Evolutionary conservation across 768 basidiomycete species (phyloP).

Genomic region (Boletus coccyginus): DNA sequence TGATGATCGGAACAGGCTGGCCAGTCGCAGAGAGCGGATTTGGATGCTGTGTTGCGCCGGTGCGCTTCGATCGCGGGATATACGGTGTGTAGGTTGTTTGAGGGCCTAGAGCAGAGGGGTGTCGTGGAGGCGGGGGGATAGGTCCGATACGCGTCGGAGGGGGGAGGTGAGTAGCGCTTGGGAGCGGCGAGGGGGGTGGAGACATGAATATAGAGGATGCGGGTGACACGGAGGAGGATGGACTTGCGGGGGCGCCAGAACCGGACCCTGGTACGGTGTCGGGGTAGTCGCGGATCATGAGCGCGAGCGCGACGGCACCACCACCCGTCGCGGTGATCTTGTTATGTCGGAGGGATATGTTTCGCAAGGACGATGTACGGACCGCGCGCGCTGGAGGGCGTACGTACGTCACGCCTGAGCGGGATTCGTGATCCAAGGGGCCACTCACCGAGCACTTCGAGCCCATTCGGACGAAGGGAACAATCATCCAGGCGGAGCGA

Average conservation of each 20-base stretch:
- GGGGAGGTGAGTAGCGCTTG: conserved; percentile 23
- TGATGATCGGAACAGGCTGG: conserved; percentile 66
- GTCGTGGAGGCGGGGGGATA: conserved; percentile 48
- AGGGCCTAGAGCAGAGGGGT: conserved; percentile 42
- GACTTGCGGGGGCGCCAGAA: background rate
- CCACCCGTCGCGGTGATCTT: conserved; percentile 81
- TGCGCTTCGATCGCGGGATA: conserved; percentile 62
- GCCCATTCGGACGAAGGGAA: conserved; percentile 61
- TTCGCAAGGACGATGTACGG: conserved; percentile 77
- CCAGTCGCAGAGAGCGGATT: conserved; percentile 41
- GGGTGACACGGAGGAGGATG: conserved; percentile 11
- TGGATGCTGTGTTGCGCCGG: conserved; percentile 19
- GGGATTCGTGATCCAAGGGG: background rate
- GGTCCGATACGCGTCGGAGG: conserved; percentile 35
- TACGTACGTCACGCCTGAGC: background rate
- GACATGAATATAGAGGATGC: conserved; percentile 25
- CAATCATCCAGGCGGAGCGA: conserved; percentile 91
- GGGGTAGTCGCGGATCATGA: conserved; percentile 97
- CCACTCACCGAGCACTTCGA: conserved; percentile 77
- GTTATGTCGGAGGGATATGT: conserved; percentile 90
- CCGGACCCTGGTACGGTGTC: conserved; percentile 52
- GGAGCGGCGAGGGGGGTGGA: conserved; percentile 32
- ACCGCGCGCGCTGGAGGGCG: conserved; percentile 65
- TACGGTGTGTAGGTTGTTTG: conserved; percentile 86
- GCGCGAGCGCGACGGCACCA: conserved; percentile 86